These are phyloP conservation scores for Maudiozyma turicensis DNA, from an alignment of 805 yeast species.

Conservation along the genomic window DNA sequence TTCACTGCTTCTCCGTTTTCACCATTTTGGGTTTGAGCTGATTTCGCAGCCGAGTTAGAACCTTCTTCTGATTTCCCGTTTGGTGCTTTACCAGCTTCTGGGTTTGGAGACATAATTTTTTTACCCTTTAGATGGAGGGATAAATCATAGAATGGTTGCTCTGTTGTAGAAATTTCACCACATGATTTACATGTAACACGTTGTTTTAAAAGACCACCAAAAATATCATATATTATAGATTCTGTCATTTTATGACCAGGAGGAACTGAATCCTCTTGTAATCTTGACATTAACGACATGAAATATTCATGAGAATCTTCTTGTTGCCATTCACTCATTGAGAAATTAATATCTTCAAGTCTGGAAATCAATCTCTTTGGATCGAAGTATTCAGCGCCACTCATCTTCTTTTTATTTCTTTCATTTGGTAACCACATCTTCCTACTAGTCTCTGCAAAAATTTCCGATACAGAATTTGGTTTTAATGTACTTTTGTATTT, in stretches of 20 bases:
- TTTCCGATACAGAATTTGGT: constrained; percentile 51
- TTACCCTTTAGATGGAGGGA: constrained; percentile 63
- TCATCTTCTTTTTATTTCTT: constrained; percentile 24
- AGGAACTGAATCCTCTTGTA: constrained; percentile 91
- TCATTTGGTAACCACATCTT: constrained; percentile 60
- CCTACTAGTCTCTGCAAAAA: constrained; percentile 56
- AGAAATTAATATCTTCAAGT: constrained; percentile 77
- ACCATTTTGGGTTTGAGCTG: neutral
- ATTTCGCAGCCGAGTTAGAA: neutral
- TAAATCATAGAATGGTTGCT: constrained; percentile 89
- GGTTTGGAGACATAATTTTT: constrained; percentile 26
- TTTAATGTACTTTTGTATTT: constrained; percentile 39
- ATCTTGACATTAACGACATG: constrained; percentile 78
- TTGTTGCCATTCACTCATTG: constrained; percentile 97
- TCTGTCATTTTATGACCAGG: constrained; percentile 74
- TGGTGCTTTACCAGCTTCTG: neutral
- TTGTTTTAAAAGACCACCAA: constrained; percentile 85
- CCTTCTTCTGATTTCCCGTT: neutral
- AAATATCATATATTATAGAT: constrained; percentile 81
- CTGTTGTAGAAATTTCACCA: constrained; percentile 72
- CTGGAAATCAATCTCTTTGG: constrained; percentile 67
- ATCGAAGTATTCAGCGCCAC: constrained; percentile 40
- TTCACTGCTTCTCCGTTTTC: constrained; percentile 9
- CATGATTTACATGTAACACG: constrained; percentile 76
- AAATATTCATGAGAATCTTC: constrained; percentile 97